phyloP scores from a whole-genome alignment of 495 filamentous ascomycete genomes.

The Penicillium salamii region DNA sequence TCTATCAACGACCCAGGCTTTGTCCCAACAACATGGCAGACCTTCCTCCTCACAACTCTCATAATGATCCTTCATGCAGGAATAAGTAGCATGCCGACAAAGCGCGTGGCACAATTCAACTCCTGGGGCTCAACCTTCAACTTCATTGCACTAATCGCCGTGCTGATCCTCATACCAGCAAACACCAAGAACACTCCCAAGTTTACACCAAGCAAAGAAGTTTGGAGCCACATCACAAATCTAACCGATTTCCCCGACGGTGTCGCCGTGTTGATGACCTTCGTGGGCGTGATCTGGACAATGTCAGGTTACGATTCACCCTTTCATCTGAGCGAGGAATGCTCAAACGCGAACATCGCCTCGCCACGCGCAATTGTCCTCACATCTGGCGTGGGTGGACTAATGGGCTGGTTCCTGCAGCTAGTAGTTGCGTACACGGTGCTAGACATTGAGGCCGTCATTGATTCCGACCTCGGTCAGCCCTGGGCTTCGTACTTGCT shows the following conservation, averaged over 20 bases:
- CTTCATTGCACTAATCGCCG: conserved; percentile 62
- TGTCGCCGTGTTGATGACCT: conserved; percentile 72
- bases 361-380: conserved; percentile 76
- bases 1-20: conserved; percentile 68
- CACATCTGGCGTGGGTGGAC: conserved; percentile 63
- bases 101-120: conserved; percentile 74
- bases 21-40: conserved; percentile 63
- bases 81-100: conserved; percentile 74
- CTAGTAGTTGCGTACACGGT: conserved; percentile 81
- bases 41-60: conserved; percentile 65
- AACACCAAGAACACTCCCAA: conserved; percentile 56
- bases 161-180: conserved; percentile 70
- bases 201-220: conserved; percentile 59
- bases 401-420: conserved; percentile 74
- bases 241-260: conserved; percentile 70
- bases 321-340: conserved; percentile 77
- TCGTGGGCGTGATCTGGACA: conserved; percentile 63
- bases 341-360: conserved; percentile 72
- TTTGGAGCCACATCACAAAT: conserved; percentile 70
- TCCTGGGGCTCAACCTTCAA: conserved; percentile 74
- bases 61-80: conserved; percentile 68
- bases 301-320: conserved; percentile 71
- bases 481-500: conserved; percentile 75
- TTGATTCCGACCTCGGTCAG: conserved; percentile 66
- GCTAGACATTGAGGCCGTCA: conserved; percentile 58